Conservation (phyloP, 768 basidiomycete genomes). For the Rhodotorula paludigena region DNA sequence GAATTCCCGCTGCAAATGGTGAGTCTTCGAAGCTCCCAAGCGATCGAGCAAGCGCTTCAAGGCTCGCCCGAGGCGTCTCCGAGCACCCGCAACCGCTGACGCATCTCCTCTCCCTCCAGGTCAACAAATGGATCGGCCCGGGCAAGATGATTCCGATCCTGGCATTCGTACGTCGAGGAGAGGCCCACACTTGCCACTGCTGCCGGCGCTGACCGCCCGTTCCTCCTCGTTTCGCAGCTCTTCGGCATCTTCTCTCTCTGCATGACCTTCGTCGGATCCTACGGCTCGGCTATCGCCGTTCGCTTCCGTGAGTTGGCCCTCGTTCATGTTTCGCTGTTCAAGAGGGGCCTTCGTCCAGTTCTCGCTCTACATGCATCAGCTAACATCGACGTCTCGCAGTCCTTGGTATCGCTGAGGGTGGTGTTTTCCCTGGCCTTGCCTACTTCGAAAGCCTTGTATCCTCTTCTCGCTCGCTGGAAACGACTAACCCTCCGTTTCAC, state of each 20-base stretch:
- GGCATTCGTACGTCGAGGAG: no score
- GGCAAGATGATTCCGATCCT: conserved; percentile 17
- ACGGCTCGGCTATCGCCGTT: conserved; percentile 16
- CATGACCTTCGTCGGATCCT: conserved; percentile 28
- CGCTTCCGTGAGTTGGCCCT: conserved; percentile 12
- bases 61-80: no score
- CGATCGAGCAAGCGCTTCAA: no score
- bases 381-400: not conserved
- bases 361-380: not conserved
- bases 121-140: conserved; percentile 16
- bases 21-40: not conserved
- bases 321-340: not conserved
- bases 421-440: conserved; percentile 29
- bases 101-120: not conserved
- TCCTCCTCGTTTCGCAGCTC: no score
- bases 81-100: no score
- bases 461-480: no score
- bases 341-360: no score
- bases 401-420: conserved; percentile 27
- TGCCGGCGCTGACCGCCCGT: no score
- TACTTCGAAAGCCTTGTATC: not conserved
- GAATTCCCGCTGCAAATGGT: not conserved
- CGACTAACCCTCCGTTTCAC: not conserved
- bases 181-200: no score
- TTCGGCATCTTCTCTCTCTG: conserved; percentile 32